Evolutionary conservation across 2,329 filamentous ascomycete genomes (phyloP).

Genomic region (Huntiella abstrusa): DNA sequence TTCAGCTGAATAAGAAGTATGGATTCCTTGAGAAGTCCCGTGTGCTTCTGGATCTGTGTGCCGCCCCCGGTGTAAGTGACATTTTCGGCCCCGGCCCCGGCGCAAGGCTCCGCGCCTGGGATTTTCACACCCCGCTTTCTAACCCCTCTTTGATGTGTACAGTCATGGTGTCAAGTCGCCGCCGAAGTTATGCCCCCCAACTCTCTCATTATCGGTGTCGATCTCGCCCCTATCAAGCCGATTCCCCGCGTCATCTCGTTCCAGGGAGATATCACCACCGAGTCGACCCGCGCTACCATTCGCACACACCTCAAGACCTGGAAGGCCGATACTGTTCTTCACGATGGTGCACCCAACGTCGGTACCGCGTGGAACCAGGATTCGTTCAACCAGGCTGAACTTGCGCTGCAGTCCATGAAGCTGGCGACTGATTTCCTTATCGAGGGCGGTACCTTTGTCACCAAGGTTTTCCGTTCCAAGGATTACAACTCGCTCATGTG

Average conservation of each 20-base stretch:
- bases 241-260: conserved; percentile 90
- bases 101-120: not conserved
- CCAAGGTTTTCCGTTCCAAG: conserved; percentile 92
- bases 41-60: conserved; percentile 92
- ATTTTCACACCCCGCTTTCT: conserved; percentile 12
- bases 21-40: conserved; percentile 93
- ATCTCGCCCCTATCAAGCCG: conserved; percentile 85
- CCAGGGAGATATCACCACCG: conserved; percentile 93
- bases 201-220: conserved; percentile 84
- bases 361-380: conserved; percentile 97
- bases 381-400: conserved; percentile 90
- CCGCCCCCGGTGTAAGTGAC: conserved; percentile 64
- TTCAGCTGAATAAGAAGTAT: conserved; percentile 98
- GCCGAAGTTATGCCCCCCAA: conserved; percentile 84
- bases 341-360: conserved; percentile 94
- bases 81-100: not conserved
- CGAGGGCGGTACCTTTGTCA: conserved; percentile 84
- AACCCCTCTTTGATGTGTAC: conserved; percentile 13
- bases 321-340: conserved; percentile 89
- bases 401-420: conserved; percentile 79
- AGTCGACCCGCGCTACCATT: conserved; percentile 84
- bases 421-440: conserved; percentile 83
- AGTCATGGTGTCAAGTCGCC: conserved; percentile 93
- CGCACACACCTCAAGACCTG: conserved; percentile 80
- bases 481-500: conserved; percentile 91